Evolutionary conservation across 2,329 filamentous ascomycete species (phyloP), one percentile per base, ranked within the genome.

Genomic region (Massarina eburnea): DNA sequence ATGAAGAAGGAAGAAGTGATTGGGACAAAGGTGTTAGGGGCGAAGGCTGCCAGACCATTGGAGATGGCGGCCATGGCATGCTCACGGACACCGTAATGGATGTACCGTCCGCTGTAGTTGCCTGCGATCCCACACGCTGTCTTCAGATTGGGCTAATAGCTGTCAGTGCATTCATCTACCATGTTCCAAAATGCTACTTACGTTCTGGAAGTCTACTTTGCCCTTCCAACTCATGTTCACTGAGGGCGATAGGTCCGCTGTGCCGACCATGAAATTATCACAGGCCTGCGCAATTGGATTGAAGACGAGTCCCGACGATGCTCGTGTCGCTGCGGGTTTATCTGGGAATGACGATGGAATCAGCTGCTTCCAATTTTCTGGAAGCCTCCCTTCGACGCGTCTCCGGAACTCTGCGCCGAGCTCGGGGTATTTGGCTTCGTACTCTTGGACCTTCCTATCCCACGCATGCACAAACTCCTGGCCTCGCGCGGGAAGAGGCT

Each of bases 251-350:
- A 56, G 69, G 70, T 83, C 86, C 32, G 49, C 41, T 6, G 48
- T 57, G 77, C 88, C 74, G 80, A 95, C 90, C 74, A 94, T 86
- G 86, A 97, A 97, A 63, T 79, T 78, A 81, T 96, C 96, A 61
- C 96, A 74, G 74, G 96, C 91, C 66, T 96, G 86, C 46, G 79
- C 78, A 3, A 82, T 62, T 0, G 79, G 78, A 49, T 82, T 82
- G 52, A 73, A 75, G 1, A 78, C 73, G 3, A 79, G 55, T 0
- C 77, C 78, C 5, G 75, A 72, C 0, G 76, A 77, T 51, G 78
- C 78, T 40, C 79, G 68, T 2, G 77, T 76, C 0, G 79, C 67
- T 1, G 77, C 81, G 0, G 73, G 71, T 8, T 67, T 64, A 2
- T 70, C 73, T 0, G 79, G 74, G 50, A 81, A 74, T 37, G 71